Evolutionary conservation across 1,284 basidiomycete species (phyloP).

Genomic region (Pholiota adiposa): DNA sequence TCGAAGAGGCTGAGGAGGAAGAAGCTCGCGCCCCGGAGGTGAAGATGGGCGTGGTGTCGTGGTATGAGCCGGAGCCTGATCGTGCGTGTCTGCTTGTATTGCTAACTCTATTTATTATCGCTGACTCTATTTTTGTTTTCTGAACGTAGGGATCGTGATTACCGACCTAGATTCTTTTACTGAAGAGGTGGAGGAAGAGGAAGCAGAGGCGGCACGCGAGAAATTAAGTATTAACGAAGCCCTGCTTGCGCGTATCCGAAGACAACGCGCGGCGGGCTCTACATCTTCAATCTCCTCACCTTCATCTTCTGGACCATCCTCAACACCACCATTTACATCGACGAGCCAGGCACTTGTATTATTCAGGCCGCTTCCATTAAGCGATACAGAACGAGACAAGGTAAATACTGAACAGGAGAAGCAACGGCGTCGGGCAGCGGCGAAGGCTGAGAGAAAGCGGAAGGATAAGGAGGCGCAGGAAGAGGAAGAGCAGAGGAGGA

Average conservation of each 20-base stretch:
- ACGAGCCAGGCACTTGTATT: slow-evolving; percentile 60
- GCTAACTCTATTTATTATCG: neutral
- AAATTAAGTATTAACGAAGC: slow-evolving; percentile 45
- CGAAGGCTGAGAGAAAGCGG: neutral
- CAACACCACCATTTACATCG: slow-evolving; percentile 26
- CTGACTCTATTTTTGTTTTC: slow-evolving; percentile 3
- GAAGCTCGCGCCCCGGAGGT: slow-evolving; percentile 41
- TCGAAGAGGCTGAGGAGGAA: slow-evolving; percentile 47
- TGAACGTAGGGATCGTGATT: slow-evolving; percentile 55
- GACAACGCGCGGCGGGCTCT: slow-evolving; percentile 3
- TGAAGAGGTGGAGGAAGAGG: slow-evolving; percentile 47
- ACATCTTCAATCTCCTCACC: slow-evolving; percentile 21
- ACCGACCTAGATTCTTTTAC: slow-evolving; percentile 60
- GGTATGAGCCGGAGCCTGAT: slow-evolving; percentile 74
- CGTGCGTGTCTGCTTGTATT: slow-evolving; percentile 49
- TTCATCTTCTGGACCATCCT: slow-evolving; percentile 11
- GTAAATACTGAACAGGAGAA: slow-evolving; percentile 21
- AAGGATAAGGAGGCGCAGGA: neutral
- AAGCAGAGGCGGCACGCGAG: slow-evolving; percentile 20
- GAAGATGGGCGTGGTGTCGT: slow-evolving; percentile 62
- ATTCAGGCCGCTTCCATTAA: slow-evolving; percentile 48
- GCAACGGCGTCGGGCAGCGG: slow-evolving; percentile 7
- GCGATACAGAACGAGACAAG: slow-evolving; percentile 18
- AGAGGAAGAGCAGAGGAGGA: neutral
- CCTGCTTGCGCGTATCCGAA: slow-evolving; percentile 49